A percentile compares a stretch with the other conserved stretches of the same genome.
These are phyloP conservation scores for Alternaria tenuissima DNA, from an alignment of 2,329 filamentous ascomycete species.

Conservation along the genomic window DNA sequence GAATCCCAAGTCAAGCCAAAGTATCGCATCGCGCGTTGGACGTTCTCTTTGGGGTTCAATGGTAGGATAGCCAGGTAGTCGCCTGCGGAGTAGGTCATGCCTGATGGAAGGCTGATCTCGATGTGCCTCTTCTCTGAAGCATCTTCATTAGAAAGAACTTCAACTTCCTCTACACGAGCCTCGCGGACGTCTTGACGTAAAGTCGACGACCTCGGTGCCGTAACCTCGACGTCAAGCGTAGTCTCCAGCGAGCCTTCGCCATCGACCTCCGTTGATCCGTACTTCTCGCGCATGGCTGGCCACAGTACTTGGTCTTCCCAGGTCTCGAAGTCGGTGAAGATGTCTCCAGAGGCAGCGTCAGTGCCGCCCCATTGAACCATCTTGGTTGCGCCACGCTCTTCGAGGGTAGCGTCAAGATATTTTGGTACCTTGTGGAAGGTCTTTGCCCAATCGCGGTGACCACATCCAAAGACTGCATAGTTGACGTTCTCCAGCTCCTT, in stretches of 20 bases:
- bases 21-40: constrained; percentile 68
- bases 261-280: constrained; percentile 35
- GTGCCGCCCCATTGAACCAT: constrained; percentile 45
- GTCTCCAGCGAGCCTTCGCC: constrained; percentile 37
- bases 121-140: constrained; percentile 50
- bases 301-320: constrained; percentile 52
- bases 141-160: constrained; percentile 40
- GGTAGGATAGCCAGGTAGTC: constrained; percentile 81
- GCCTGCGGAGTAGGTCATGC: constrained; percentile 71
- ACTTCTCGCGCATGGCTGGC: constrained; percentile 47
- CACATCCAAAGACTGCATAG: constrained; percentile 54
- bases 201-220: constrained; percentile 45
- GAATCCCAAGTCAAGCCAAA: constrained; percentile 76
- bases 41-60: constrained; percentile 69
- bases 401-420: constrained; percentile 44
- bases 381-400: constrained; percentile 40
- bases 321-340: constrained; percentile 53
- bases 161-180: constrained; percentile 45
- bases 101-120: constrained; percentile 55
- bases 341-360: constrained; percentile 50
- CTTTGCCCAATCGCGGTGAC: constrained; percentile 53
- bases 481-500: constrained; percentile 44
- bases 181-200: constrained; percentile 50
- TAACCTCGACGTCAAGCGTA: constrained; percentile 43
- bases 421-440: constrained; percentile 55